A percentile compares a stretch with the other conserved stretches of the same genome.
These are phyloP conservation scores for Phoma sp. DNA, from an alignment of 2,329 filamentous ascomycete genomes.

Conservation along the genomic window DNA sequence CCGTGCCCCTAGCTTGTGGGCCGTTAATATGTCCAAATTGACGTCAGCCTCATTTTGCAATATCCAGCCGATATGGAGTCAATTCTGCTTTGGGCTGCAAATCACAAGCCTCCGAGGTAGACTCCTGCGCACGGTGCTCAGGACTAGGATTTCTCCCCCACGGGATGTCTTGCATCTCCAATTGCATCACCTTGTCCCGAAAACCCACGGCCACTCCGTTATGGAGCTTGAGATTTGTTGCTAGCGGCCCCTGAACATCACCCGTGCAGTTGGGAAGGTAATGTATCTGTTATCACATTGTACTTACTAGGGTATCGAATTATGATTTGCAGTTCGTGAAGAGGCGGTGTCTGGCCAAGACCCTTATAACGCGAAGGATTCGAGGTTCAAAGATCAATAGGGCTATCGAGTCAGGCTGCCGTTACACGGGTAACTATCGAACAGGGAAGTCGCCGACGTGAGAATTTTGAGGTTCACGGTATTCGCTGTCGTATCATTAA, in stretches of 20 bases:
- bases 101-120: constrained; percentile 11
- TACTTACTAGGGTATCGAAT: neutral
- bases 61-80: constrained; percentile 13
- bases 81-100: constrained; percentile 12
- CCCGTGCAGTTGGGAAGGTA: neutral
- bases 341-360: constrained; percentile 14
- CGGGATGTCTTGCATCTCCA: constrained; percentile 31
- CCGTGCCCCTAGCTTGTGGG: constrained; percentile 13
- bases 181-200: constrained; percentile 15
- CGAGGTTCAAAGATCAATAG: constrained; percentile 29
- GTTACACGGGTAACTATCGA: constrained; percentile 5
- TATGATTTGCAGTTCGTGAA: constrained; percentile 2
- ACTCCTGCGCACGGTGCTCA: constrained; percentile 3
- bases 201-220: constrained; percentile 2
- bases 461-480: neutral
- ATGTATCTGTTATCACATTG: constrained; percentile 6
- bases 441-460: constrained; percentile 8
- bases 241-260: constrained; percentile 14
- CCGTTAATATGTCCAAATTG: constrained; percentile 6
- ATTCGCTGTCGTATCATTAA: constrained; percentile 6
- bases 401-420: constrained; percentile 25
- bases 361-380: constrained; percentile 21
- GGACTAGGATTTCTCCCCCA: constrained; percentile 18
- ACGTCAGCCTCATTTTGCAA: constrained; percentile 19
- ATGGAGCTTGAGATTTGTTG: constrained; percentile 6